Percentiles rank a stretch among this genome's conserved stretches.
Evolutionary conservation across 2,329 filamentous ascomycete species (phyloP).

Genomic region (Monilinia fructicola): DNA sequence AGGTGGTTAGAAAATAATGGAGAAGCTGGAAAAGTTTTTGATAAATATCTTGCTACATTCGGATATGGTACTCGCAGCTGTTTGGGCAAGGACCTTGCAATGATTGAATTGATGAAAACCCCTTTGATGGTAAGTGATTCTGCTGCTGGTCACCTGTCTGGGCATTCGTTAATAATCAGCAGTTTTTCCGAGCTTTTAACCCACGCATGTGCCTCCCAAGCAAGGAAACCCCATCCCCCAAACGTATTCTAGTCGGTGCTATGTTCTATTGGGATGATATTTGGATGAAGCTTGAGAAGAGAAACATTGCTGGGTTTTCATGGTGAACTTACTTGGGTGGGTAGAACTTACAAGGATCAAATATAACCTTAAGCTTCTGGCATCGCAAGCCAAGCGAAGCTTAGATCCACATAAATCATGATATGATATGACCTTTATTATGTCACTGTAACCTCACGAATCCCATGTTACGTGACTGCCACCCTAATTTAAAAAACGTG

Average conservation of each 20-base stretch:
- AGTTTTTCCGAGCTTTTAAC: constrained; percentile 22
- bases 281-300: constrained; percentile 20
- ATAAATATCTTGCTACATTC: constrained; percentile 23
- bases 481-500: neutral
- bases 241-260: constrained; percentile 17
- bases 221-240: constrained; percentile 18
- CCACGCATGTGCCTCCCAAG: constrained; percentile 11
- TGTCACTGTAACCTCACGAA: neutral
- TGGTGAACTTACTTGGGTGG: neutral
- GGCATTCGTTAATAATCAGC: neutral
- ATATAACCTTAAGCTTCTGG: neutral
- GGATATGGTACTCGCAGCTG: constrained; percentile 20
- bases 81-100: constrained; percentile 20
- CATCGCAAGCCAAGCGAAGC: neutral
- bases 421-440: neutral
- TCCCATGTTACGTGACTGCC: neutral
- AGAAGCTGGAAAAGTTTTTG: constrained; percentile 15
- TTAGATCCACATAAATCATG: neutral
- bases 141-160: neutral
- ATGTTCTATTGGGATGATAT: constrained; percentile 22
- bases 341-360: neutral
- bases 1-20: constrained; percentile 20
- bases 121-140: constrained; percentile 13
- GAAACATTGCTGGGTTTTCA: constrained; percentile 8
- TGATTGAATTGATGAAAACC: constrained; percentile 21